Evolutionary conservation across 1,284 basidiomycete species (phyloP).

Genomic region (Tranzscheliella williamsii): DNA sequence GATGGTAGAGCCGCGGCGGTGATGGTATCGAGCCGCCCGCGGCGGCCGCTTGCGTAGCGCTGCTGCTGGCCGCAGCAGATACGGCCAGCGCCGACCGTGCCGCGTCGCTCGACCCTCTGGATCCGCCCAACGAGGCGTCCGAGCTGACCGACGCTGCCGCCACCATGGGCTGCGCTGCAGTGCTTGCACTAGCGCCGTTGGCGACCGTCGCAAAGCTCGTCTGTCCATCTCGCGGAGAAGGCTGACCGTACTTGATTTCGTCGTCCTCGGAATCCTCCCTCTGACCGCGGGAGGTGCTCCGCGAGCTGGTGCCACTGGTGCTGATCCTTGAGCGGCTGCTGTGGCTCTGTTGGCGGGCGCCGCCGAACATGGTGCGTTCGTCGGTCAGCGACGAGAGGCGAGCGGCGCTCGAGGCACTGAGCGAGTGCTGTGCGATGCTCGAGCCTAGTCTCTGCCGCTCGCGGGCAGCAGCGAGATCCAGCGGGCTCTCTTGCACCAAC

Average conservation of each 20-base stretch:
- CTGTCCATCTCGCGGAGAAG: slow-evolving; percentile 21
- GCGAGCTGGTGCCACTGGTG: slow-evolving; percentile 2
- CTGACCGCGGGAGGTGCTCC: no score
- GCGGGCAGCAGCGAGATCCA: slow-evolving; percentile 33
- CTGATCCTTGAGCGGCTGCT: not conserved
- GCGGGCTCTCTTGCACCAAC: slow-evolving; percentile 26
- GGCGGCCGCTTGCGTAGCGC: not conserved
- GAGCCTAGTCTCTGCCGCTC: slow-evolving; percentile 29
- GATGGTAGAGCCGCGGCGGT: slow-evolving; percentile 32
- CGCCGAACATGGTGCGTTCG: slow-evolving; percentile 39
- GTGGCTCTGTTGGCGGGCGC: slow-evolving; percentile 9
- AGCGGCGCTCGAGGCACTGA: slow-evolving; percentile 31
- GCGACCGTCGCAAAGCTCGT: not conserved
- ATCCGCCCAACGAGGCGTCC: slow-evolving; percentile 10
- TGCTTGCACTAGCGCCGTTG: not conserved
- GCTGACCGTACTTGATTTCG: slow-evolving; percentile 47
- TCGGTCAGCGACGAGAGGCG: slow-evolving; percentile 31
- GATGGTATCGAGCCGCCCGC: no score
- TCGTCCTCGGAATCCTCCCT: slow-evolving; percentile 13
- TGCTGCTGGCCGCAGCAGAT: not conserved
- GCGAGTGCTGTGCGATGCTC: slow-evolving; percentile 16
- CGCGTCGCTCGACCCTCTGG: slow-evolving; percentile 8
- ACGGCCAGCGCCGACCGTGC: not conserved
- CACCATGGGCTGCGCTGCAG: not conserved
- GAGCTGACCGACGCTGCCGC: slow-evolving; percentile 5